Conservation (phyloP, 2,329 filamentous ascomycete species). For the Penicillium sp. region DNA sequence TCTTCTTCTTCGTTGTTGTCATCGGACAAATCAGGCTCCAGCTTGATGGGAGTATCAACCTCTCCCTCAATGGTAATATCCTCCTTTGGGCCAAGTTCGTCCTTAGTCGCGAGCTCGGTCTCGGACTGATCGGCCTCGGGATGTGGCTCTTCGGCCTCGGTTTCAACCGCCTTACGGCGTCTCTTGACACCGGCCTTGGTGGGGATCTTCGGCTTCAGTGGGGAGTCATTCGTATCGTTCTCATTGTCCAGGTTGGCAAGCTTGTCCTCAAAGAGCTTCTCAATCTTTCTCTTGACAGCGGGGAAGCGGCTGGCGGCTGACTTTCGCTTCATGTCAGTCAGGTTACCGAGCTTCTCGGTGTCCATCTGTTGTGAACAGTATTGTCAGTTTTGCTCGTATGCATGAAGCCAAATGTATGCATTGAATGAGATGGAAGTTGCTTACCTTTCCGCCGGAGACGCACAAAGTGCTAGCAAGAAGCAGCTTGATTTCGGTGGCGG, state of each 20-base stretch:
- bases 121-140: too few relatives aligned
- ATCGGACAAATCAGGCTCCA: not conserved
- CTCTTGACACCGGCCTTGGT: not conserved
- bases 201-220: not conserved
- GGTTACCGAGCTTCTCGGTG: not conserved
- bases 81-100: too few relatives aligned
- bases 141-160: too few relatives aligned
- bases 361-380: not conserved
- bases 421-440: not conserved
- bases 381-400: not conserved
- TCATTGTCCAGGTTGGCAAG: not conserved
- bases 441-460: too few relatives aligned
- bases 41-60: not conserved
- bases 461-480: too few relatives aligned
- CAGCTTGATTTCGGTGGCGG: too few relatives aligned
- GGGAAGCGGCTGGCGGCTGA: not conserved
- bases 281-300: not conserved
- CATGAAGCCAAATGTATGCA: not conserved
- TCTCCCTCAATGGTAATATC: too few relatives aligned
- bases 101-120: too few relatives aligned
- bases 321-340: not conserved
- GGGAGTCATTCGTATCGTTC: not conserved
- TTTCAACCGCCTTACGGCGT: not conserved
- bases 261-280: not conserved
- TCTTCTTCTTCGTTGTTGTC: not conserved